Base-by-base conservation (phyloP, 805 yeast genomes). In the Kuraishia cidri region DNA sequence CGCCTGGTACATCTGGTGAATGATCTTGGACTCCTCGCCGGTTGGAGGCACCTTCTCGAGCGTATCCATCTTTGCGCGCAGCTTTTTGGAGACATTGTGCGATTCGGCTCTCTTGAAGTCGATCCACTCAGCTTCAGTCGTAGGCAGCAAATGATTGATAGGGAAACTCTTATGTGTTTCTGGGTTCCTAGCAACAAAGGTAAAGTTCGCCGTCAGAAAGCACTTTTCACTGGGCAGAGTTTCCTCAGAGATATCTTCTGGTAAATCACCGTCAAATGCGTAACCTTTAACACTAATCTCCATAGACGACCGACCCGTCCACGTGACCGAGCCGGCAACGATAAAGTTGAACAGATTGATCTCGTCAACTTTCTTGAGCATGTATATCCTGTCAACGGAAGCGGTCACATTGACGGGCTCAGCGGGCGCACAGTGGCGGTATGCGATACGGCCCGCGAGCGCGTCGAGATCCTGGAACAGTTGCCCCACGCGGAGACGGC, bases 351-450 rank as follows among this genome's bases (percentile, higher is more conserved):
- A 79, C 40, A 75, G 72, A 35, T 68, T 64, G 39, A 87, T 74
- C 46, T 79, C 85, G 47, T 86, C 95, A 26, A 87, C 72, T 44
- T 86, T 78, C 55, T 81, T 82, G 37, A 86, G 74, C 75, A 88
- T 77, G 52, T 83, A 82, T 43, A 88, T 85, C 42, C 96, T 65
- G 58, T 90, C 97, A 18, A 88, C 96, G 18, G 92, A 78, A 1
- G 97, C 97, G 7, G 97, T 88, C 27, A 88, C 97, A 52, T 88
- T 82, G 56, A 87, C 86, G 8, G 97, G 97, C 51, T 83, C 87
- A 0, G 95, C 94, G 0, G 97, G 97, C n/a, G 81, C 68, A 58
- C 94, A 84, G 54, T 88, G 97, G 48, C 83, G 72, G 54, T 87
- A 83, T 15, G 95, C 95, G 46, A 88, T 87, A 50, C 90, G 76